Evolutionary conservation across 208 protist genomes (phyloP), one percentile per base, ranked within the genome.

Genomic region (Wallacemonas sp.): DNA sequence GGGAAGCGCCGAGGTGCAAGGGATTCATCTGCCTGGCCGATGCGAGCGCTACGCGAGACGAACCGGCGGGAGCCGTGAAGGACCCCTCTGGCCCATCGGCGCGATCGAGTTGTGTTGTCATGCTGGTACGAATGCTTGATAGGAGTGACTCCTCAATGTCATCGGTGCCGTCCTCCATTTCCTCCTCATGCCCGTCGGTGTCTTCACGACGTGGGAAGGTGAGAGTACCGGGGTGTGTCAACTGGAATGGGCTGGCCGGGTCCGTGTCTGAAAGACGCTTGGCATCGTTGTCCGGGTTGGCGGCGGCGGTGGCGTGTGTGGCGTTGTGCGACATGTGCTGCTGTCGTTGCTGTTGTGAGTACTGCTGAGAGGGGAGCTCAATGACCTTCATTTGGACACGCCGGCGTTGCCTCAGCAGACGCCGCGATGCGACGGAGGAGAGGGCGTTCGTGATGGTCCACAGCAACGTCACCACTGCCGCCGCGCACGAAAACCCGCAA

Each of bases 401-500:
- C 24, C 50, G 26, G n/a, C 50, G 50, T 19, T 57, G 50, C 13
- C 30, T 8, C 50, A 57, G 10, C 6, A 57, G 32, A 26, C 29
- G 50, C 32, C 24, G 33, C 15, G 50, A 13, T 19, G 50, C 50
- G 30, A 57, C 17, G 3, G 29, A 13, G n/a, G 50, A 57, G n/a
- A 57, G 21, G 3, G 50, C 50, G 21, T 15, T 57, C 17, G 65
- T 72, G 24, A 79, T 42, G 1, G 70, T 19, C 63, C 44, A 73
- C 41, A 70, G 24, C 17, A 66, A 26, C 0, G 69, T 36, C 13
- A 66, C 26, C 0, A 71, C 34, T 6, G 71, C 53, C 1, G 24
- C 68, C 15, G 53, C 62, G 10, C 72, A 4, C 6, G 79, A 44
- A n/a, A 81, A 57, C 15, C 39, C 45, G 41, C 76, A 71, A 12